Base-by-base conservation (phyloP, 23 red algal species). In the Pyropia haitanensis region DNA sequence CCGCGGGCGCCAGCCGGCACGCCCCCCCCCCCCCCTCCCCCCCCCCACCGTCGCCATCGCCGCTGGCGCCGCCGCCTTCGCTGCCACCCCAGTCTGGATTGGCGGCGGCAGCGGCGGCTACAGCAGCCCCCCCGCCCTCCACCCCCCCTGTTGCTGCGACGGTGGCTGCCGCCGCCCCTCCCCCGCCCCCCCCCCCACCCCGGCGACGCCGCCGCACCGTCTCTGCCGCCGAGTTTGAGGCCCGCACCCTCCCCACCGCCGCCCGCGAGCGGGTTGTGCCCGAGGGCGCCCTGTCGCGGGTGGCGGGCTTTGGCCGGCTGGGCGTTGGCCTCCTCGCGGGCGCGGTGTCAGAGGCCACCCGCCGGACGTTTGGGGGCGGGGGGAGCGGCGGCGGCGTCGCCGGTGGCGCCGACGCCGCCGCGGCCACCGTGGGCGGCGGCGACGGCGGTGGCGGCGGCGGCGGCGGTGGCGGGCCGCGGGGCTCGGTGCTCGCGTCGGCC, bases 271-370 rank as follows among this genome's bases (percentile, higher is more conserved):
- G 32, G 29, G 28, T 26, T 5, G 74, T 79, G 16, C 74, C 74
- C 22, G 61, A 69, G 33, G 65, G 57, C 18, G 49, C 64, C 28
- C 46, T 79, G 16, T 70, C 74, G 14, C 74, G 74, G 48, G 63
- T 72, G 44, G 27, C 44, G 5, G 74, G 61, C 27, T 79, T 79
- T 79, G 74, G 74, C 23, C 26, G 24, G 14, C 63, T 79, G 7
- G 74, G 74, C 19, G 67, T 52, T 14, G 24, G 30, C 0, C 74
- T 79, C 16, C 24, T 72, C 27, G 27, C 63, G 14, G 74, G 74
- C 53, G 74, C 74, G 4, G 74, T 56, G 5, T 29, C 61, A 6
- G 74, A 79, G 56, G 34, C 33, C 22, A 66, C 74, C 14, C 63
- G 56, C 28, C 33, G 63, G 9, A 22, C 26, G 17, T 29, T 79